These are phyloP conservation scores for Rubroshorea leprosula DNA, from an alignment of 345 rosid genomes.

Conservation along the genomic window DNA sequence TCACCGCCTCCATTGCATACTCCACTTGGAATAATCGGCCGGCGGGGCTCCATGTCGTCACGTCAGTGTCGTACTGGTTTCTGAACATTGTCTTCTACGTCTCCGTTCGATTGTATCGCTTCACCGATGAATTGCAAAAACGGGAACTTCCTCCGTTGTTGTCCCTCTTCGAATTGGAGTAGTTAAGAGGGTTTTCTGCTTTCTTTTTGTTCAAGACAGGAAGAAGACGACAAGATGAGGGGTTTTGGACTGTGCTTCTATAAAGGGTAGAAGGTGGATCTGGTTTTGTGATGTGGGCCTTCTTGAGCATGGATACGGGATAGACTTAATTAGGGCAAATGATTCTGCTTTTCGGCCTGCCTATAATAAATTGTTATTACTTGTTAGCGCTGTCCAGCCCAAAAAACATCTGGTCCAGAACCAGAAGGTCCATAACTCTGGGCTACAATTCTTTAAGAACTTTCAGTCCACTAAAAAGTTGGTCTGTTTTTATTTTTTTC, in stretches of 20 bases:
- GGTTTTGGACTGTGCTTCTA: neutral
- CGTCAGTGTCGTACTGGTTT: constrained; percentile 98
- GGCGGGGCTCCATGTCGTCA: constrained; percentile 98
- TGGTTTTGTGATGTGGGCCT: neutral
- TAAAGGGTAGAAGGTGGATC: no score
- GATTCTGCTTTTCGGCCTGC: no score
- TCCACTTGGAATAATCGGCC: constrained; percentile 96
- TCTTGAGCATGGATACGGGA: no score
- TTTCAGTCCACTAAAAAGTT: no score
- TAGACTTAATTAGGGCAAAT: neutral
- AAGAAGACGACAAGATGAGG: neutral
- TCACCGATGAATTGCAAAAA: neutral
- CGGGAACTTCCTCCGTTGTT: neutral
- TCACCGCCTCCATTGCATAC: constrained; percentile 99
- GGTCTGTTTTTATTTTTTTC: no score
- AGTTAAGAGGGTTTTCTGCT: constrained; percentile 19
- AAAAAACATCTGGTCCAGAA: no score
- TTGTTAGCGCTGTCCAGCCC: neutral
- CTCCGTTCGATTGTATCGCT: neutral
- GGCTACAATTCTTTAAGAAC: no score
- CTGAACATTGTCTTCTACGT: constrained; percentile 50
- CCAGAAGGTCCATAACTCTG: no score
- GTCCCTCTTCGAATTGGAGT: neutral
- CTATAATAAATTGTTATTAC: no score
- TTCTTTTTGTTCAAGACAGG: constrained; percentile 26